Conservation (phyloP, 176 grass and related monocot genomes). For the Areca catechu region DNA sequence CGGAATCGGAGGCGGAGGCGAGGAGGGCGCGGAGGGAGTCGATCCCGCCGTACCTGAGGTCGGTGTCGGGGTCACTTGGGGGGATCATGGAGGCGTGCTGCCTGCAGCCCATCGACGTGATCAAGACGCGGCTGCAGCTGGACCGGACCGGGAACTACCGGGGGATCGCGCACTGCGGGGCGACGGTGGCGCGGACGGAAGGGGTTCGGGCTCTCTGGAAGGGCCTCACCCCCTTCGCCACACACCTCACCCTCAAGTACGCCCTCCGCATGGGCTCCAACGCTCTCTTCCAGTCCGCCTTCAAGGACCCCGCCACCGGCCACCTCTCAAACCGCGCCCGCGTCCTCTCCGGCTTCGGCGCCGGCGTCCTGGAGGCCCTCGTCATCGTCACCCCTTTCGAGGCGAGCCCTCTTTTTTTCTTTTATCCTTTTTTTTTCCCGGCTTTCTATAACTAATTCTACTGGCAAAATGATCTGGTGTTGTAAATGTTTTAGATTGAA, state of each 20-base stretch:
- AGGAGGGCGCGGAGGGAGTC: not conserved
- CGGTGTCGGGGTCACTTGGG: constrained; percentile 70
- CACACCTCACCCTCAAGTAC: constrained; percentile 98
- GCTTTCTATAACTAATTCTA: too few relatives aligned
- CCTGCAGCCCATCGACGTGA: constrained; percentile 96
- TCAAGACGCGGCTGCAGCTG: constrained; percentile 93
- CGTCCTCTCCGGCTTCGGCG: constrained; percentile 65
- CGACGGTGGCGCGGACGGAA: constrained; percentile 58
- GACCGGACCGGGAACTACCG: constrained; percentile 56
- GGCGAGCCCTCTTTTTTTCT: constrained; percentile 23
- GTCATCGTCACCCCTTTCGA: constrained; percentile 99
- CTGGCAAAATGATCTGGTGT: too few relatives aligned
- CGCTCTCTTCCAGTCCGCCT: constrained; percentile 76
- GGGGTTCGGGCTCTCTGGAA: constrained; percentile 90
- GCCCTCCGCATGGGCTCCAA: constrained; percentile 91
- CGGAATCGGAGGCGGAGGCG: constrained; percentile 8
- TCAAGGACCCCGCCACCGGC: constrained; percentile 65
- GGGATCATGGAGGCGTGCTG: constrained; percentile 92
- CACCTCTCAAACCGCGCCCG: constrained; percentile 61
- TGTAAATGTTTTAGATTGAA: too few relatives aligned
- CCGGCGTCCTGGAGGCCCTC: constrained; percentile 90
- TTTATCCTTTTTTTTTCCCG: too few relatives aligned
- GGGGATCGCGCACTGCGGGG: constrained; percentile 77
- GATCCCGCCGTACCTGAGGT: constrained; percentile 59
- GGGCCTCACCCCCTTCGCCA: constrained; percentile 95